These are phyloP conservation scores for Spiraea crenata DNA, from an alignment of 331 rosid genomes.

Conservation along the genomic window DNA sequence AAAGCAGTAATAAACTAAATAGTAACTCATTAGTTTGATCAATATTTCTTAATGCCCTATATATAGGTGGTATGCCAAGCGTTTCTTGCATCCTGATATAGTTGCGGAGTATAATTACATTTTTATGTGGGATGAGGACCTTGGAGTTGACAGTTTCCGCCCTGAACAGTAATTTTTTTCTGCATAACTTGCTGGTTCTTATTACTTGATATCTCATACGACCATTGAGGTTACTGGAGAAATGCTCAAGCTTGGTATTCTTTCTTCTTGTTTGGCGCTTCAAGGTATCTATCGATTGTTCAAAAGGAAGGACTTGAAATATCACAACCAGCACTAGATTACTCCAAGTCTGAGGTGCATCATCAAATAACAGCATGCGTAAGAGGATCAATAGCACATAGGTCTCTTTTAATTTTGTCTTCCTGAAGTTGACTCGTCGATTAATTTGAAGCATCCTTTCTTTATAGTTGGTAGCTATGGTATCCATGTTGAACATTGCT, in stretches of 20 bases:
- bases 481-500: conserved; percentile 10
- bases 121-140: conserved; percentile 99
- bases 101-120: conserved; percentile 74
- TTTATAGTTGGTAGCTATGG: conserved; percentile 3
- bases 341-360: conserved; percentile 62
- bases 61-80: conserved; percentile 97
- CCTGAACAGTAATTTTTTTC: conserved; percentile 55
- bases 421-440: not conserved
- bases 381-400: conserved; percentile 70
- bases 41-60: conserved; percentile 22
- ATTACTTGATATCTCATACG: not conserved
- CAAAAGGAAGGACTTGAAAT: conserved; percentile 69
- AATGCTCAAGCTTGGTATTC: conserved; percentile 2
- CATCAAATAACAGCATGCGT: conserved; percentile 88
- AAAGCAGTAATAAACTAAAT: too few relatives aligned
- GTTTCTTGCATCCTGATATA: conserved; percentile 93
- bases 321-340: conserved; percentile 94
- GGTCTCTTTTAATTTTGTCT: conserved; percentile 39
- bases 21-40: too few relatives aligned
- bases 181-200: conserved; percentile 7
- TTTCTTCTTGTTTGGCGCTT: conserved; percentile 10
- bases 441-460: not conserved
- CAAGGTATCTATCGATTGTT: conserved; percentile 71
- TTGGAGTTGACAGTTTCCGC: conserved; percentile 76
- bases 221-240: not conserved